Base-by-base conservation (phyloP, 768 basidiomycete genomes). In the Suillus subaureus region DNA sequence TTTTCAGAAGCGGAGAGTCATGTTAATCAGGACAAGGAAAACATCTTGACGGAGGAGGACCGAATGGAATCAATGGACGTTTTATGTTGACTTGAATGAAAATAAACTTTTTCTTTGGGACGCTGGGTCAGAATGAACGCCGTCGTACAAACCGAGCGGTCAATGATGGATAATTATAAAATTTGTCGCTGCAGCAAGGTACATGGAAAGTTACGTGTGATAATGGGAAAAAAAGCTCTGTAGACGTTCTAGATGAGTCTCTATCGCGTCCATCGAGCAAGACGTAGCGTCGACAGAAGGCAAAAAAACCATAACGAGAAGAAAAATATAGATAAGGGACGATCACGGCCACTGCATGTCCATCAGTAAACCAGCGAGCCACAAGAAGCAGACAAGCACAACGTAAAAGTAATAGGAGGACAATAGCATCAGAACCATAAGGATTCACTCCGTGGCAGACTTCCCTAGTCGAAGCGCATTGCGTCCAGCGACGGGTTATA, bases 391-490 rank as follows among this genome's bases (percentile, higher is more conserved):
- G 9, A 39, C 15, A 23, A 61, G n/a, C 28, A 37, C n/a, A 45
- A 33, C 31, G 40, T 64, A 47, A 61, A 37, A 33, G 15, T 13
- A 26, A 43, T 26, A 61, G 39, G 6, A 61, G 40, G 13, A 61
- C 51, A 43, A 35, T 15, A 64, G 45, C 6, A 43, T 42, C 40
- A 60, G 6, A 13, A n/a, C 5, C 52, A 37, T 31, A 63, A 63
- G 31, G 64, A 64, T 54, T n/a, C 64, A 61, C 7, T 23, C 23
- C 15, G 45, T 26, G n/a, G 42, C 16, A 6, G 28, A 67, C 31
- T 70, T 33, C 67, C 64, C 8, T 68, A 62, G 9, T 66, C 66
- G 63, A 71, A 77, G 37, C 69, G 77, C 70, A 74, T 75, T 47
- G 71, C 43, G 16, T 69, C 58, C 28, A 71, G 72, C 28, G 33